Evolutionary conservation across 768 basidiomycete species (phyloP).

Genomic region (Gymnopilus dilepis): DNA sequence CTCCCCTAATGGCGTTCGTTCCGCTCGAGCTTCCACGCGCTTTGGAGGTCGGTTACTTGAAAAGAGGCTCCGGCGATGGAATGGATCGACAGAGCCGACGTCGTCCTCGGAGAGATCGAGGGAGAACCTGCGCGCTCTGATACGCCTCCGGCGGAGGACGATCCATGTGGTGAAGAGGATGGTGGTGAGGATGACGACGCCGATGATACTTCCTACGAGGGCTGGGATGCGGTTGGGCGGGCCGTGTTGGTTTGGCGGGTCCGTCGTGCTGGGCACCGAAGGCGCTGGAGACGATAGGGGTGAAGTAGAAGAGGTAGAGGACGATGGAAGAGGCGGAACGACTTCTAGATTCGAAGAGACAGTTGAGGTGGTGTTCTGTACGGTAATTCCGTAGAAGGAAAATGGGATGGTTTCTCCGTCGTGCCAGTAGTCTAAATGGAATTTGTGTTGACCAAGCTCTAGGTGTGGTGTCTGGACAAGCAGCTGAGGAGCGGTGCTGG

Average conservation of each 20-base stretch:
- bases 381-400: neutral
- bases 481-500: neutral
- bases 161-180: neutral
- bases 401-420: neutral
- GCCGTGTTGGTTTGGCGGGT: neutral
- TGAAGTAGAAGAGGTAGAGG: neutral
- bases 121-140: neutral
- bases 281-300: neutral
- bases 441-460: neutral
- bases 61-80: neutral
- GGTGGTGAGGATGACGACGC: neutral
- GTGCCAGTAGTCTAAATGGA: neutral
- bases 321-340: neutral
- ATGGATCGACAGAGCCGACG: neutral
- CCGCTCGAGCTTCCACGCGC: too few relatives aligned
- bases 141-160: neutral
- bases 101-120: neutral
- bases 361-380: neutral
- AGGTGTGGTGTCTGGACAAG: neutral
- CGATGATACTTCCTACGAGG: neutral
- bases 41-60: too few relatives aligned
- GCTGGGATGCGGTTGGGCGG: neutral
- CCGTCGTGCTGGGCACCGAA: neutral
- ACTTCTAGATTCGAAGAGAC: neutral
- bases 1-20: too few relatives aligned